phyloP scores from a whole-genome alignment of 257 asterid species.

The Henckelia pumila region DNA sequence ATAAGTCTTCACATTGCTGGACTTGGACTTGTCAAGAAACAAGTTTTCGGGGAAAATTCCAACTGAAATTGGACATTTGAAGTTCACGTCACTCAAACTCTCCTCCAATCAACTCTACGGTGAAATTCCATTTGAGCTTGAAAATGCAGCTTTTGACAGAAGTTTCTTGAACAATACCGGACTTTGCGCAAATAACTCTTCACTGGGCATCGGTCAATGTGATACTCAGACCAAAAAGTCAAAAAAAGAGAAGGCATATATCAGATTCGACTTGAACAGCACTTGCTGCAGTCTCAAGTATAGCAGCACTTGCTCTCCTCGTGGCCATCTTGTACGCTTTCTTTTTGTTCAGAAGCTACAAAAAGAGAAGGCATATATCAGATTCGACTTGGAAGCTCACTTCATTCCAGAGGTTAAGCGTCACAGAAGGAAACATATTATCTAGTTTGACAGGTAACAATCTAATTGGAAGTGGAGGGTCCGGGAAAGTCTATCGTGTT shows the following conservation, averaged over 20 bases:
- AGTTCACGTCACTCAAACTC: constrained; percentile 42
- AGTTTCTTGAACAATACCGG: constrained; percentile 67
- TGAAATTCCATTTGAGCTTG: constrained; percentile 51
- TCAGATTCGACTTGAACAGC: constrained; percentile 50
- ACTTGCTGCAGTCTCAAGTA: constrained; percentile 60
- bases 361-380: constrained; percentile 32
- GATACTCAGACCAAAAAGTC: constrained; percentile 26
- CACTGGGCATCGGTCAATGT: constrained; percentile 48
- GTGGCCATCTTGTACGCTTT: constrained; percentile 42
- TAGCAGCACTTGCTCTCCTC: constrained; percentile 47
- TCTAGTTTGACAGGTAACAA: constrained; percentile 53
- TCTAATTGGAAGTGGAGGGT: constrained; percentile 78
- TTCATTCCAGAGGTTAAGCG: constrained; percentile 66
- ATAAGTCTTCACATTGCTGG: too few species aligned
- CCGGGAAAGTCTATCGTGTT: constrained; percentile 74
- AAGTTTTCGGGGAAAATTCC: constrained; percentile 72
- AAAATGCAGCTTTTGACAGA: constrained; percentile 46
- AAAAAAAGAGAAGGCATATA: constrained; percentile 32
- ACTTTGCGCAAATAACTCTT: constrained; percentile 51
- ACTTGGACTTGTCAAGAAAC: constrained; percentile 69
- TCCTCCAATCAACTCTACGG: constrained; percentile 74
- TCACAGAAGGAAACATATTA: constrained; percentile 58
- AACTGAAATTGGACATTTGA: constrained; percentile 38
- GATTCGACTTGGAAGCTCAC: constrained; percentile 67
- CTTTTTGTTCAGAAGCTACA: constrained; percentile 41